Conservation (phyloP, 495 filamentous ascomycete species). For the Trichoderma gamsii region DNA sequence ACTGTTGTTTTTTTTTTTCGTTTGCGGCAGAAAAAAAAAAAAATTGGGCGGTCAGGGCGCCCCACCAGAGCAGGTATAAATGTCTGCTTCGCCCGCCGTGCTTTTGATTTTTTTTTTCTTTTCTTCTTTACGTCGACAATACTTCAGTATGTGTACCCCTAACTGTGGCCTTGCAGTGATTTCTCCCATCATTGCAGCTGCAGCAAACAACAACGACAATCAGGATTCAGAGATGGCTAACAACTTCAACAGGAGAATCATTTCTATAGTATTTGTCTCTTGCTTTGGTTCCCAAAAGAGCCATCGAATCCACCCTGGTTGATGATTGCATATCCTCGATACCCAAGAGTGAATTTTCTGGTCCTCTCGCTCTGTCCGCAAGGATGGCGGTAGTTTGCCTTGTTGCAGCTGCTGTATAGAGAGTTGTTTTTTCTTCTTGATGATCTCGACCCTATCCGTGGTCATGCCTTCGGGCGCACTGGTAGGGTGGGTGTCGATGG, state of each 20-base stretch:
- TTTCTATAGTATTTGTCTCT: constrained; percentile 82
- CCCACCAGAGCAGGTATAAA: constrained; percentile 30
- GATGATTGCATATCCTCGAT: constrained; percentile 54
- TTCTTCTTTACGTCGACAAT: constrained; percentile 56
- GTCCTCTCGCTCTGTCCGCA: constrained; percentile 47
- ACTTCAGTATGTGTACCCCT: constrained; percentile 49
- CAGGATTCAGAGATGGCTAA: neutral
- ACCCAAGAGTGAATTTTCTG: constrained; percentile 52
- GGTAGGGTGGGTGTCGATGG: constrained; percentile 55
- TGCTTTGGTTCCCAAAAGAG: constrained; percentile 71
- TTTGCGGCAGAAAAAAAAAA: constrained; percentile 14
- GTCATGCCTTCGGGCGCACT: constrained; percentile 49
- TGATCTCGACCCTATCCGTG: constrained; percentile 54
- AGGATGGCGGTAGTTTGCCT: constrained; percentile 37
- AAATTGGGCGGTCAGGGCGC: constrained; percentile 15
- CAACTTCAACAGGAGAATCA: constrained; percentile 58
- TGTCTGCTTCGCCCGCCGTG: constrained; percentile 14
- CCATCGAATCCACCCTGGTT: constrained; percentile 58
- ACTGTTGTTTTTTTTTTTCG: neutral
- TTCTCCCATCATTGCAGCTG: neutral
- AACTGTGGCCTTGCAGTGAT: constrained; percentile 19
- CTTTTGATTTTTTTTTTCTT: constrained; percentile 29
- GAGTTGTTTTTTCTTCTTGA: constrained; percentile 24
- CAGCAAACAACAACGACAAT: neutral
- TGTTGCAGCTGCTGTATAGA: constrained; percentile 4